A percentile compares a stretch with the other conserved stretches of the same genome.
Evolutionary conservation across 768 basidiomycete genomes (phyloP).

Genomic region (Phanerochaete carnosa): DNA sequence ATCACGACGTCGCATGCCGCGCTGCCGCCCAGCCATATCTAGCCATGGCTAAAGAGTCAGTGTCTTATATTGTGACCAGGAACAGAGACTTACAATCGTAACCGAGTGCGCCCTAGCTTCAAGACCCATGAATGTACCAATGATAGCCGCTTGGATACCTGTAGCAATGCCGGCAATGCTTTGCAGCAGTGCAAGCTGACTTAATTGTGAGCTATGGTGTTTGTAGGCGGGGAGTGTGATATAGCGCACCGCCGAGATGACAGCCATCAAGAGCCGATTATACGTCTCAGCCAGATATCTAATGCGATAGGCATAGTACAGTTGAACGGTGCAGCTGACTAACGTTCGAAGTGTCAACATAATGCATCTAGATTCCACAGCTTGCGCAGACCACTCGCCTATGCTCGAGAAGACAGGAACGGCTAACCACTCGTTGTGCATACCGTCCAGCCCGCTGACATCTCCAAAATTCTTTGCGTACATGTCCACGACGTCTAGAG

Average conservation of each 20-base stretch:
- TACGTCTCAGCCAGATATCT: not conserved
- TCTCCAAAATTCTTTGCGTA: constrained; percentile 26
- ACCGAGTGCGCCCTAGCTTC: not conserved
- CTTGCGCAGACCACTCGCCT: not conserved
- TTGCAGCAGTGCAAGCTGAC: constrained; percentile 1
- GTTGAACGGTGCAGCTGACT: constrained; percentile 3
- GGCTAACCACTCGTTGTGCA: not conserved
- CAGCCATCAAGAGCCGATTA: not conserved
- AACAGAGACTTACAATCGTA: not conserved
- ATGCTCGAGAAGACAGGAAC: constrained; percentile 2
- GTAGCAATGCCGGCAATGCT: not conserved
- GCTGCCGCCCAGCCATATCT: constrained; percentile 21
- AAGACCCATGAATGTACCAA: not conserved
- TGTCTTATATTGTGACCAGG: not conserved
- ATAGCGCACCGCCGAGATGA: not conserved
- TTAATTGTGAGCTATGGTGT: not conserved
- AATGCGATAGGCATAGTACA: constrained; percentile 1
- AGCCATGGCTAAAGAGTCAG: not conserved
- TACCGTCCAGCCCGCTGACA: not conserved
- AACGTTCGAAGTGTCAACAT: not conserved
- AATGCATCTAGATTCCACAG: not conserved
- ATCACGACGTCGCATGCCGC: constrained; percentile 25
- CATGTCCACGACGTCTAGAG: constrained; percentile 22
- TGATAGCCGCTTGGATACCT: not conserved
- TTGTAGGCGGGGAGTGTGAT: not conserved